A percentile compares a stretch with the other conserved stretches of the same genome.
Evolutionary conservation across 768 basidiomycete species (phyloP).

Genomic region (Mycena galopus): DNA sequence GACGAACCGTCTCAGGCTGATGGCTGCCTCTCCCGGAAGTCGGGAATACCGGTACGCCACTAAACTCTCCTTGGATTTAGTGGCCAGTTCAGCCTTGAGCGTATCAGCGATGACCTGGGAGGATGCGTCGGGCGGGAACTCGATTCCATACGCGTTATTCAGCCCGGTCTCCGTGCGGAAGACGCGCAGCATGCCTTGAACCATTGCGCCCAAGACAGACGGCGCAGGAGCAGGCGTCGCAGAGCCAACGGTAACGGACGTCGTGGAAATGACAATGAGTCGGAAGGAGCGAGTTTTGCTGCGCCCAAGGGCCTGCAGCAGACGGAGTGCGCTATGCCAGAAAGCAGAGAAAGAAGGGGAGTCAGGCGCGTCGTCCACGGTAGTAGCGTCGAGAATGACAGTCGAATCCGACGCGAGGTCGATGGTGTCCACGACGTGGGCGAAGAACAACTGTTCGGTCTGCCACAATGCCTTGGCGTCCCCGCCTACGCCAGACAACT

Average conservation of each 20-base stretch:
- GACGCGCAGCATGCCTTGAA: too few species aligned
- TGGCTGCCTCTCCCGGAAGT: neutral
- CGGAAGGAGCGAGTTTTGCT: too few species aligned
- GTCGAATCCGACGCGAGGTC: too few species aligned
- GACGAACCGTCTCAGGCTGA: conserved; percentile 39
- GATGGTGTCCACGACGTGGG: too few species aligned
- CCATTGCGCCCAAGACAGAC: conserved; percentile 31
- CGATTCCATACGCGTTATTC: conserved; percentile 27
- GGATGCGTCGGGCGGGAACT: neutral
- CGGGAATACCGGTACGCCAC: conserved; percentile 13
- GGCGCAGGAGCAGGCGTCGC: neutral
- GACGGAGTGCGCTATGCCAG: too few species aligned
- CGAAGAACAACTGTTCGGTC: too few species aligned
- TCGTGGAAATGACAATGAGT: conserved; percentile 24
- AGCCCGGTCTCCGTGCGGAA: conserved; percentile 44
- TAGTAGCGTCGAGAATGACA: too few species aligned
- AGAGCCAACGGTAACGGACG: neutral
- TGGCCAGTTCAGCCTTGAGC: neutral
- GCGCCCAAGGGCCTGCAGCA: too few species aligned
- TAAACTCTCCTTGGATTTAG: conserved; percentile 6
- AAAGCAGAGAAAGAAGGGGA: too few species aligned
- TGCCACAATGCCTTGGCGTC: too few species aligned
- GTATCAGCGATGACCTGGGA: neutral
- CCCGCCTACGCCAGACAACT: too few species aligned
- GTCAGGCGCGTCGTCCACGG: too few species aligned